Conservation (phyloP, 495 filamentous ascomycete species). For the Neurospora tetraspora region DNA sequence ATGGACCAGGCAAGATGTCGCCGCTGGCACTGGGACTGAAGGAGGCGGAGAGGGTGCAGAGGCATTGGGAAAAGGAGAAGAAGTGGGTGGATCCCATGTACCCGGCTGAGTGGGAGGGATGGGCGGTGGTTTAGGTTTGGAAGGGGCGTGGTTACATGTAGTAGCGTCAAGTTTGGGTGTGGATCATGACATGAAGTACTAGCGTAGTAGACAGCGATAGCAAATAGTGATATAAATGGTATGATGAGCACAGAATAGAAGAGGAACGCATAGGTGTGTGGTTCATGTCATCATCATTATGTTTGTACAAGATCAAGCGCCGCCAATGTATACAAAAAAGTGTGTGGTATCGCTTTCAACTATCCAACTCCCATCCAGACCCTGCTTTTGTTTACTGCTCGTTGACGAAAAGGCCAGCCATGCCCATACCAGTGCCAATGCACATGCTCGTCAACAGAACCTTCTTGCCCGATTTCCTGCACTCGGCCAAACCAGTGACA, state of each 20-base stretch:
- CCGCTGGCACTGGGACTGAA: background rate
- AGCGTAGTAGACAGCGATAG: background rate
- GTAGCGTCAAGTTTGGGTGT: background rate
- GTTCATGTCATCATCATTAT: background rate
- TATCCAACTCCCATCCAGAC: background rate
- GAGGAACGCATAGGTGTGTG: background rate
- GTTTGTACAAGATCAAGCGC: background rate
- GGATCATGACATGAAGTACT: background rate
- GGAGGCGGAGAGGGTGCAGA: background rate
- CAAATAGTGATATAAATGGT: background rate
- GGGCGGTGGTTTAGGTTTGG: background rate
- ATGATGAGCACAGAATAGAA: background rate
- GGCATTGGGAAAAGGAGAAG: background rate
- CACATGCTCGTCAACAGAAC: conserved; percentile 80
- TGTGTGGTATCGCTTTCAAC: background rate
- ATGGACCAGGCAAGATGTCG: background rate
- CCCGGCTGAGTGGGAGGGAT: background rate
- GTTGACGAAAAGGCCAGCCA: conserved; percentile 80
- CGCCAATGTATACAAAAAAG: background rate
- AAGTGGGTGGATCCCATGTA: background rate
- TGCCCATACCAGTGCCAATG: conserved; percentile 71
- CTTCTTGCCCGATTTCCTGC: conserved; percentile 69
- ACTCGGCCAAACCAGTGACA: conserved; percentile 75
- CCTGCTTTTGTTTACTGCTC: conserved; percentile 39
- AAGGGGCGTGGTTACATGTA: background rate